Percentiles rank a stretch among this genome's conserved stretches.
Evolutionary conservation across 192 early-diverging fungal species (phyloP).

Genomic region (Radiomyces spectabilis): DNA sequence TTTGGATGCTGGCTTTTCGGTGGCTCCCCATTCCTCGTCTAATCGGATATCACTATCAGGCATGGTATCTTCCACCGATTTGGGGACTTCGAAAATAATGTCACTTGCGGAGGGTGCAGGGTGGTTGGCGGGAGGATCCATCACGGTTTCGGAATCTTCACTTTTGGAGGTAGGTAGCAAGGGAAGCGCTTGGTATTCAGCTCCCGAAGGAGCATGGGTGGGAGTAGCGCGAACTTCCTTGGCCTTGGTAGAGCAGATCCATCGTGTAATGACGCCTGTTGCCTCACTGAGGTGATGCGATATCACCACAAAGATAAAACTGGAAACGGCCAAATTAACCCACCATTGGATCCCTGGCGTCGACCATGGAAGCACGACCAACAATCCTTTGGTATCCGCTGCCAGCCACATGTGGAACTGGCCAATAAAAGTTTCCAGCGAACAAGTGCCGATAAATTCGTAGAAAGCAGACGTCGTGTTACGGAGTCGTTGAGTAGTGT

Average conservation of each 20-base stretch:
- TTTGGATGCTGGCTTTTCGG: too few species aligned
- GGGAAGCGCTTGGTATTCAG: conserved; percentile 17
- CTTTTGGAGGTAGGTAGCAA: conserved; percentile 10
- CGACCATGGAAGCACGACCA: conserved; percentile 46
- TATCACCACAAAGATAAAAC: conserved; percentile 41
- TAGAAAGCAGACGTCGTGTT: conserved; percentile 45
- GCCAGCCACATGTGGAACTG: conserved; percentile 79
- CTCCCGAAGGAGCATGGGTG: too few species aligned
- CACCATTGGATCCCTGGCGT: conserved; percentile 36
- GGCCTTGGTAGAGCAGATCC: too few species aligned
- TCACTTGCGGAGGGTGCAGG: too few species aligned
- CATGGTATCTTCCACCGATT: too few species aligned
- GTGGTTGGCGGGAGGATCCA: too few species aligned
- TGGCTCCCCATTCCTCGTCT: too few species aligned
- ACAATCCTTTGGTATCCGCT: conserved; percentile 64
- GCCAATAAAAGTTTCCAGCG: conserved; percentile 72
- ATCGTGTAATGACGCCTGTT: conserved; percentile 23
- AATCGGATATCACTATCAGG: too few species aligned
- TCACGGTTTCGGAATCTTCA: background rate
- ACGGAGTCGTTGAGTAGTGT: conserved; percentile 47
- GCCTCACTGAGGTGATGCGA: conserved; percentile 38
- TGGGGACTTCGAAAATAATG: too few species aligned
- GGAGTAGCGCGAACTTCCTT: too few species aligned
- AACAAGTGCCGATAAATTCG: conserved; percentile 52
- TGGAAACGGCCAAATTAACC: conserved; percentile 39